phyloP scores from a whole-genome alignment of 2,329 filamentous ascomycete species.

The Ramichloridium luteum region DNA sequence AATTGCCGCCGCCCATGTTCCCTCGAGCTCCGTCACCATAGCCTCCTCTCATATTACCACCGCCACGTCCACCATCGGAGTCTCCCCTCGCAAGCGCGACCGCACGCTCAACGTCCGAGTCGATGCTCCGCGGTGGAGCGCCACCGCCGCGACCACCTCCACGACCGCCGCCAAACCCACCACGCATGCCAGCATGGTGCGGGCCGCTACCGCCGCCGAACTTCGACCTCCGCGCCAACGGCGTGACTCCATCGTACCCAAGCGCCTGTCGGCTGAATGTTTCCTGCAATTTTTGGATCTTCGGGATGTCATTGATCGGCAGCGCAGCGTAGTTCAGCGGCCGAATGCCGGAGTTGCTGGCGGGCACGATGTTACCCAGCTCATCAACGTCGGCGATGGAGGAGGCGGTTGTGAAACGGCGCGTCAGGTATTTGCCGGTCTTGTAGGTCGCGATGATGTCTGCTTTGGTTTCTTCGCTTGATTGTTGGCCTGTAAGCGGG shows the following conservation, averaged over 20 bases:
- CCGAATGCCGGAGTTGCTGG: constrained; percentile 18
- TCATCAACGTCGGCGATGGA: constrained; percentile 21
- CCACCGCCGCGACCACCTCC: constrained; percentile 6
- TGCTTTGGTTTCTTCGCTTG: constrained; percentile 10
- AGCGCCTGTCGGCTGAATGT: constrained; percentile 8
- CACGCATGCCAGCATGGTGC: constrained; percentile 9
- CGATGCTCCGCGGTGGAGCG: constrained; percentile 1
- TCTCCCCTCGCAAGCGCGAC: background rate
- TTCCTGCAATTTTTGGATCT: constrained; percentile 12
- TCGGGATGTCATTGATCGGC: constrained; percentile 14
- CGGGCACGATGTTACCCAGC: constrained; percentile 18
- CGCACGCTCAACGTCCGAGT: background rate
- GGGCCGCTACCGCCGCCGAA: constrained; percentile 8
- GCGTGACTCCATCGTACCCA: constrained; percentile 15
- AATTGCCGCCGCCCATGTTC: no score
- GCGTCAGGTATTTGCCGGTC: background rate
- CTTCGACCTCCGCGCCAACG: constrained; percentile 2
- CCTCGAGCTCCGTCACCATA: no score
- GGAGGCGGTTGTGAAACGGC: constrained; percentile 15
- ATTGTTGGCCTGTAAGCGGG: constrained; percentile 11
- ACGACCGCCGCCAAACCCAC: constrained; percentile 6
- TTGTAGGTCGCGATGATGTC: constrained; percentile 10
- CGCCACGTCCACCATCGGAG: background rate
- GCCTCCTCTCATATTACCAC: no score
- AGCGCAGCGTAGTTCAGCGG: constrained; percentile 24